Percentiles rank a stretch among this genome's conserved stretches.
Conservation (phyloP, 75 land plant genomes). For the Cryptomeria japonica region DNA sequence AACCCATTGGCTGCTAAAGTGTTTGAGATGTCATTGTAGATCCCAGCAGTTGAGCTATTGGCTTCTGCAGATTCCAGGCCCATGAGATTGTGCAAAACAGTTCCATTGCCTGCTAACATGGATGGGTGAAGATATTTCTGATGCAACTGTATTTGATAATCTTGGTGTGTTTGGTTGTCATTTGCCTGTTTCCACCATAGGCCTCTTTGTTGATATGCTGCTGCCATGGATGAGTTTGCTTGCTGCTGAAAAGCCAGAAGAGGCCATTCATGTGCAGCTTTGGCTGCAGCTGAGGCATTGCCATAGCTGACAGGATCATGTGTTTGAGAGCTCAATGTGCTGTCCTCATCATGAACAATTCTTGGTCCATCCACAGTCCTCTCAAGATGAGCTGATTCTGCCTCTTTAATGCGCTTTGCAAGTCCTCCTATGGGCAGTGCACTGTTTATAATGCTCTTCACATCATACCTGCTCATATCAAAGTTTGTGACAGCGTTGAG, state of each 20-base stretch:
- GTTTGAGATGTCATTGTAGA: not conserved
- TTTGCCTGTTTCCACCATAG: not conserved
- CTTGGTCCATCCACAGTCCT: constrained; percentile 3
- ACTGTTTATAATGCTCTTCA: constrained; percentile 39
- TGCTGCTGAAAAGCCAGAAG: constrained; percentile 2
- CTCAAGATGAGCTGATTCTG: constrained; percentile 6
- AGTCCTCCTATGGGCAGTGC: constrained; percentile 5
- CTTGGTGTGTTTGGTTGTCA: not conserved
- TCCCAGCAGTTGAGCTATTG: constrained; percentile 2
- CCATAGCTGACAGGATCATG: not conserved
- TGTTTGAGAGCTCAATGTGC: constrained; percentile 3
- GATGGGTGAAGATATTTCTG: constrained; percentile 5
- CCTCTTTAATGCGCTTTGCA: constrained; percentile 6
- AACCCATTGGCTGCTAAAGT: not conserved
- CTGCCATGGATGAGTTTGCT: not conserved
- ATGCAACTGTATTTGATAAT: not conserved
- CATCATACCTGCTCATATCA: constrained; percentile 82
- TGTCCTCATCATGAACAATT: not conserved
- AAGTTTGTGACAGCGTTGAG: constrained; percentile 86
- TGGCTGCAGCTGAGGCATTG: not conserved
- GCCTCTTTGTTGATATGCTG: not conserved
- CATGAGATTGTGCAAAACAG: constrained; percentile 1
- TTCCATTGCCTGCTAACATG: not conserved
- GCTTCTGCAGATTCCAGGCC: constrained; percentile 5
- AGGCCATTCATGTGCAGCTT: not conserved